Evolutionary conservation across 2,329 filamentous ascomycete genomes (phyloP).

Genomic region (Colletotrichum truncatum): DNA sequence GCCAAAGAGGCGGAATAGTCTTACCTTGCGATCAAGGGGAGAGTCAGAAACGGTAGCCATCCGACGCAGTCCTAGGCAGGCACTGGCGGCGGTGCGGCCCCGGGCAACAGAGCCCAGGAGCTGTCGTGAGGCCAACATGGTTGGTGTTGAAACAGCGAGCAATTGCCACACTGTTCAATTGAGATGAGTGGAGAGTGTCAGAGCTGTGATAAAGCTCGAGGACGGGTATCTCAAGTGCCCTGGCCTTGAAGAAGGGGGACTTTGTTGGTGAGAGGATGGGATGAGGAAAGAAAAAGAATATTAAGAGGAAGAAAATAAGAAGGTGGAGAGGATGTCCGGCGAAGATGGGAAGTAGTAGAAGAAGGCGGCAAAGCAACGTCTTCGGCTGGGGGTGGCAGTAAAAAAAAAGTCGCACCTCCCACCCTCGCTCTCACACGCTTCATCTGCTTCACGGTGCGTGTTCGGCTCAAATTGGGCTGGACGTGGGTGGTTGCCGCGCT

Average conservation of each 20-base stretch:
- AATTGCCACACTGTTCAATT: slow-evolving; percentile 40
- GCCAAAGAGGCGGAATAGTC: slow-evolving; percentile 31
- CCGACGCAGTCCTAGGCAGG: slow-evolving; percentile 71
- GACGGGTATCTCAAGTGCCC: slow-evolving; percentile 22
- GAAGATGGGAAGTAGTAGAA: slow-evolving; percentile 28
- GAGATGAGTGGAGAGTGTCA: slow-evolving; percentile 31
- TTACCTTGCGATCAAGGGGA: slow-evolving; percentile 88
- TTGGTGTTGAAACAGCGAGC: slow-evolving; percentile 47
- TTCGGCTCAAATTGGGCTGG: slow-evolving; percentile 17
- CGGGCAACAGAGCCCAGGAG: slow-evolving; percentile 72
- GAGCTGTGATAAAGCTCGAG: slow-evolving; percentile 24
- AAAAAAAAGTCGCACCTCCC: slow-evolving; percentile 14
- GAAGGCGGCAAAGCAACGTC: slow-evolving; percentile 12
- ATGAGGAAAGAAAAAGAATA: slow-evolving; percentile 39
- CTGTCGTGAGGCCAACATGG: slow-evolving; percentile 78
- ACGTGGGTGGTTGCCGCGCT: slow-evolving; percentile 20
- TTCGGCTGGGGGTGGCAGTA: slow-evolving; percentile 25
- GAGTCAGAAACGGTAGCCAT: slow-evolving; percentile 89
- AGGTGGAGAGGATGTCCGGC: slow-evolving; percentile 39
- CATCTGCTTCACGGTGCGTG: slow-evolving; percentile 8
- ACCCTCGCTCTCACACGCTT: neutral
- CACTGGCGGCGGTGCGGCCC: slow-evolving; percentile 63
- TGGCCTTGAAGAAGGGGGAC: slow-evolving; percentile 17
- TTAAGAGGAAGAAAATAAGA: slow-evolving; percentile 25
- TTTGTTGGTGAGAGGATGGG: slow-evolving; percentile 28